Evolutionary conservation across 768 basidiomycete genomes (phyloP).

Genomic region (Kwoniella dendrophila): DNA sequence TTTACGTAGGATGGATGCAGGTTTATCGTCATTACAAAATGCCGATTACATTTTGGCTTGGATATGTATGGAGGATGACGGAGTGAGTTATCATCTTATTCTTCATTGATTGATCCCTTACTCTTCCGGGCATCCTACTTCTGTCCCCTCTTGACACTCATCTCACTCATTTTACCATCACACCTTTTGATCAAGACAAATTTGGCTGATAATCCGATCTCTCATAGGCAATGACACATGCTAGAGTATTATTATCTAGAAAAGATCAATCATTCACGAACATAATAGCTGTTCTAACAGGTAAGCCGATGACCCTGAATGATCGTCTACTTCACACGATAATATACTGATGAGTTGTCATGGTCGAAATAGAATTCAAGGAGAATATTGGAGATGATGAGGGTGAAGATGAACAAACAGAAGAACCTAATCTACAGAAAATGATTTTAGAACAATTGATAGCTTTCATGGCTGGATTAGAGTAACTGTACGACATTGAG

Average conservation of each 20-base stretch:
- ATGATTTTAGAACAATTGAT: slow-evolving; percentile 51
- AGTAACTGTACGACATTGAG: no score
- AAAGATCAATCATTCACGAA: slow-evolving; percentile 71
- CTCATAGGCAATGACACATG: slow-evolving; percentile 73
- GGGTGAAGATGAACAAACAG: slow-evolving; percentile 59
- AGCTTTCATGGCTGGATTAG: slow-evolving; percentile 22
- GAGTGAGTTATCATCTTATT: slow-evolving; percentile 63
- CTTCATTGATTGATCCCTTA: background rate
- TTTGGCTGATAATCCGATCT: background rate
- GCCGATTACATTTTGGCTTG: slow-evolving; percentile 93
- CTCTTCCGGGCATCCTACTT: no score
- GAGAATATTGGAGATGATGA: slow-evolving; percentile 48
- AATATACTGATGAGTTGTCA: slow-evolving; percentile 25
- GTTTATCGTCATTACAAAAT: slow-evolving; percentile 83
- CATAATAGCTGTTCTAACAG: slow-evolving; percentile 69
- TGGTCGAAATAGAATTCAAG: slow-evolving; percentile 29
- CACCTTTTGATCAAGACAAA: slow-evolving; percentile 4
- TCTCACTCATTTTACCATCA: background rate
- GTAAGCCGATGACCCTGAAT: slow-evolving; percentile 61
- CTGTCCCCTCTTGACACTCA: background rate
- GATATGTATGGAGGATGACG: slow-evolving; percentile 97
- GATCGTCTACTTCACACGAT: slow-evolving; percentile 23
- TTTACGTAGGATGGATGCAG: slow-evolving; percentile 80
- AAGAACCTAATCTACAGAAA: slow-evolving; percentile 60
- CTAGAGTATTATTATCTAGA: slow-evolving; percentile 72